Base-by-base conservation (phyloP, 805 yeast genomes). In the Cephaloascus fragrans region DNA sequence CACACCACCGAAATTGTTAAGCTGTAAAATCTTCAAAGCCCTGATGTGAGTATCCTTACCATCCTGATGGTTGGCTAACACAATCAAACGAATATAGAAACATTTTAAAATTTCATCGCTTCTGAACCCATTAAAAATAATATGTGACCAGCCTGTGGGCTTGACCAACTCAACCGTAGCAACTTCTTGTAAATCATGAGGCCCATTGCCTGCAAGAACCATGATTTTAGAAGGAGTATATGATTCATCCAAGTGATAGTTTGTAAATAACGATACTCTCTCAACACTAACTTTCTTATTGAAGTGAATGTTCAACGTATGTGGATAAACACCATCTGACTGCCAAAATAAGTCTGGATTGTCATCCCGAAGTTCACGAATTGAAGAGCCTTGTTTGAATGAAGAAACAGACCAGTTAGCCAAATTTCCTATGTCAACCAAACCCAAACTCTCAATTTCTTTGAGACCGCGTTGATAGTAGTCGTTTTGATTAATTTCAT, bases 11-110 rank as follows among this genome's bases (percentile, higher is more conserved):
- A 35, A 3, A 57, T 38, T 41, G 62, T 64, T 40, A 60, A 64
- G 3, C 71, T 71, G 44, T 56, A 77, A 64, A 49, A 85, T 56
- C 65, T 77, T 75, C 15, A 89, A 67, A 0, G 88, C 82, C 36
- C 98, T 61, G 9, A 93, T 64, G 55, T 88, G 97, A 1, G 96
- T 81, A 56, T 93, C 99, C 52, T 90, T 93, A 35, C 99, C 99
- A 52, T 86, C 88, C 53, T 89, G 97, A 50, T 87, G 96, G 50
- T 94, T 93, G 1, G 84, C 73, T 6, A 74, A 53, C 4, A 87
- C 67, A n/a, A 71, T 53, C 14, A 88, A 47, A 43, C 83, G 72
- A 10, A 87, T 59, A 44, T 79, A 61, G 48, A 78, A 82, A 38
- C 93, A 76, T 47, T 83, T 78, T 36, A 87, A 57, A 1, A 77